Conservation (phyloP, 768 basidiomycete genomes). For the Serendipita sp. region DNA sequence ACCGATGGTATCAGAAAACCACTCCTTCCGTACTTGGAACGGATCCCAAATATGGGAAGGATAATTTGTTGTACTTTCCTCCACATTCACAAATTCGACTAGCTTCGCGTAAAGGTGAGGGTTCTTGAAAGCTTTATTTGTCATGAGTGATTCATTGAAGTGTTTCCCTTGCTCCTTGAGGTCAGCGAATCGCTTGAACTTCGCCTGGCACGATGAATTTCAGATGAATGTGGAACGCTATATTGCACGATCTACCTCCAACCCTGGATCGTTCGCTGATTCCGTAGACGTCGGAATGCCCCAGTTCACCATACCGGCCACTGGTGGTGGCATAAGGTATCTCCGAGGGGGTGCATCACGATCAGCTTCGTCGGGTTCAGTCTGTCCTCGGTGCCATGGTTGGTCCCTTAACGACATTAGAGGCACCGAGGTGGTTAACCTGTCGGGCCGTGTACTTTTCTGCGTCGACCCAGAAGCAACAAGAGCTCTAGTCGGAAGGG, state of each 20-base stretch:
- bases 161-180: slow-evolving; percentile 65
- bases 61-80: slow-evolving; percentile 78
- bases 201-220: slow-evolving; percentile 34
- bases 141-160: slow-evolving; percentile 93
- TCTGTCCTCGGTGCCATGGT: no score
- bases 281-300: slow-evolving; percentile 51
- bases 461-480: no score
- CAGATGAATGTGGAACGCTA: neutral
- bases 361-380: no score
- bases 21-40: slow-evolving; percentile 40
- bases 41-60: slow-evolving; percentile 62
- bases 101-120: slow-evolving; percentile 92
- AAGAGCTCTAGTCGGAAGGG: no score
- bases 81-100: slow-evolving; percentile 84
- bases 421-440: no score
- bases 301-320: slow-evolving; percentile 53
- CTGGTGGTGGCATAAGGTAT: slow-evolving; percentile 45
- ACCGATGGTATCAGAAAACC: slow-evolving; percentile 72
- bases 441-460: no score
- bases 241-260: slow-evolving; percentile 32
- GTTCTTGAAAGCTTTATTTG: slow-evolving; percentile 84
- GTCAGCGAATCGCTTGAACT: slow-evolving; percentile 60
- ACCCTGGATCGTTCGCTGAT: slow-evolving; percentile 41
- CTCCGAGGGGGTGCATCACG: slow-evolving; percentile 18
- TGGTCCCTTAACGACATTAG: no score